phyloP scores from a whole-genome alignment of 2,329 filamentous ascomycete species.

The Dothideomycetes sp. region DNA sequence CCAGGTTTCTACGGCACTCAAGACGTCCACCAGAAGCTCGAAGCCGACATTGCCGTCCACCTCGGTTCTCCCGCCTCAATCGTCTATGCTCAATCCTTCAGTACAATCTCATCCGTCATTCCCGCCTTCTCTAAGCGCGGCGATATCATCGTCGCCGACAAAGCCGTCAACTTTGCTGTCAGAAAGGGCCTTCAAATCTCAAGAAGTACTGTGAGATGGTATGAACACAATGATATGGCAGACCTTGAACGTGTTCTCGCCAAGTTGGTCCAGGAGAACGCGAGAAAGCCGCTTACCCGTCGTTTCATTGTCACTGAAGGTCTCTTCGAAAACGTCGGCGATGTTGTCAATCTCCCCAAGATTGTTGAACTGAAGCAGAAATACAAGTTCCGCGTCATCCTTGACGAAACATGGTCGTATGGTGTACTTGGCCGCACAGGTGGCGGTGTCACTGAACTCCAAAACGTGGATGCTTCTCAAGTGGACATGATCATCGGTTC shows the following conservation, averaged over 20 bases:
- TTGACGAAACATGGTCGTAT: slow-evolving; percentile 97
- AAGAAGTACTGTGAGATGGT: slow-evolving; percentile 85
- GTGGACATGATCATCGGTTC: slow-evolving; percentile 97
- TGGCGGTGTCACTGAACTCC: slow-evolving; percentile 85
- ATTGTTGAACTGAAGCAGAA: slow-evolving; percentile 88
- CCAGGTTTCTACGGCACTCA: slow-evolving; percentile 98
- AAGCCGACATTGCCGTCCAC: slow-evolving; percentile 85
- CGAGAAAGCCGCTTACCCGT: slow-evolving; percentile 76
- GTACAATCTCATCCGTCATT: slow-evolving; percentile 92
- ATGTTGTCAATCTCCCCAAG: slow-evolving; percentile 74
- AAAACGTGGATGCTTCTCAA: slow-evolving; percentile 87
- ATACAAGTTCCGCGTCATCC: slow-evolving; percentile 96
- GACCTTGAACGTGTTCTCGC: slow-evolving; percentile 80
- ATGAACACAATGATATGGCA: slow-evolving; percentile 90
- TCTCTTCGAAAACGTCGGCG: slow-evolving; percentile 82
- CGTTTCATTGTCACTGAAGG: slow-evolving; percentile 95
- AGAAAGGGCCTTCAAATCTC: slow-evolving; percentile 91
- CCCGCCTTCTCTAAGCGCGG: slow-evolving; percentile 95
- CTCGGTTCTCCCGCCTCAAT: slow-evolving; percentile 83
- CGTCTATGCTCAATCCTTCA: slow-evolving; percentile 92
- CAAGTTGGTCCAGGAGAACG: slow-evolving; percentile 79
- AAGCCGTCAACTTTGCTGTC: slow-evolving; percentile 85
- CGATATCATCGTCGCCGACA: slow-evolving; percentile 93
- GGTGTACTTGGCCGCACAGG: slow-evolving; percentile 87
- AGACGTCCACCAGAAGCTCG: slow-evolving; percentile 95